Evolutionary conservation across 1,284 basidiomycete genomes (phyloP), one percentile per base, ranked within the genome.

Genomic region (Cutaneotrichosporon arboriforme): DNA sequence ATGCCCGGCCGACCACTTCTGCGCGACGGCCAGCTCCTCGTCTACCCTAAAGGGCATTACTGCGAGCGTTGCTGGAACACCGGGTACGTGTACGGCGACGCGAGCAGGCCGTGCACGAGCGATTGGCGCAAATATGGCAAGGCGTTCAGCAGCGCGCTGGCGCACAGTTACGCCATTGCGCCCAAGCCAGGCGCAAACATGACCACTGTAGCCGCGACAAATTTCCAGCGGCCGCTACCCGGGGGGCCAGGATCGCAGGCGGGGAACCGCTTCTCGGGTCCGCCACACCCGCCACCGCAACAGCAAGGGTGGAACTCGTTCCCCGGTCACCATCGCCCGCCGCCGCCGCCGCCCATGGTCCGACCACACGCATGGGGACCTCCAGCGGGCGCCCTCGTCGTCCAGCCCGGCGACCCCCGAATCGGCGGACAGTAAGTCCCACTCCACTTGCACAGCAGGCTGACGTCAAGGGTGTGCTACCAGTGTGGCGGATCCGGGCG

Each of bases 61-160:
- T 76, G 74, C 54, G 38, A 49, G 10, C 74, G 74, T 54, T 76
- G 74, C 55, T 35, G 49, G 4, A 76, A 76, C 52, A 76, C 74
- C 15, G 74, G 74, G 8, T 76, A 70, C 57, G 74, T 74, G 54
- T 55, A 64, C 8, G 60, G 58, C 35, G 70, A 76, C 57, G 69
- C 72, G 3, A 59, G 55, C 15, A 65, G 70, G 47, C 72, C 72
- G 8, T 56, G 44, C 49, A 42, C 33, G n/a, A 26, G 14, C 33
- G 73, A 74, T 54, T 76, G 74, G 74, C 52, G 61, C 10, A 74
- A 73, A 58, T 74, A 73, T 50, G 69, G 68, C 26, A 71, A 69
- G 60, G 59, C 61, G 8, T 76, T 65, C 60, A 73, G 55, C 17
- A 65, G 67, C 9, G 68, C 69, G 2, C 57, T 76, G 4, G 64